Evolutionary conservation across 176 grass and related monocot genomes (phyloP), one percentile per base, ranked within the genome.

Genomic region (Lolium rigidum): DNA sequence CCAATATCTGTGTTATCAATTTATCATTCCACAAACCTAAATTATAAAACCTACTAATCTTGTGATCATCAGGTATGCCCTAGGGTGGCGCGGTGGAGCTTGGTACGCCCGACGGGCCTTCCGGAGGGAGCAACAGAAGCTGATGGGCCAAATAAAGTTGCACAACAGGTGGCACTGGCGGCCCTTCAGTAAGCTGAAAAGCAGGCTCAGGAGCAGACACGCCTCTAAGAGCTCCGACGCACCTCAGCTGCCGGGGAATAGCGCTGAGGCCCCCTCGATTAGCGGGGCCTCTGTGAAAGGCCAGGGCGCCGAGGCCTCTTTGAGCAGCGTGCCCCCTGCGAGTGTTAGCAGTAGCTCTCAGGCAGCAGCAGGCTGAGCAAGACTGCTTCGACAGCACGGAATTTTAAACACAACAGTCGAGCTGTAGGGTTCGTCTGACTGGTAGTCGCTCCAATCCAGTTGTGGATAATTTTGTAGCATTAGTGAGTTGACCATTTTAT

Each of bases 41-140:
- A 46, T 0, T 20, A 21, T 46, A n/a, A 46, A n/a, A 6, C 2
- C 69, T 43, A 38, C 20, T 49, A 51, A 35, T 9, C 17, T 87
- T 80, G 39, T 14, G 16, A 35, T 24, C 67, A 22, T 2, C 91
- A 98, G 93, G 68, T 98, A 92, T n/a, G 76, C 76, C 37, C 60
- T 98, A 17, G 95, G 95, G n/a, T 92, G 95, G 95, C 91, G 95
- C 10, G 81, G 95, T n/a, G 93, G 95, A 59, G 80, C 81, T 60
- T 94, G 93, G 96, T 94, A 98, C 2, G 21, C 88, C 26, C 86
- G 86, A 20, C 84, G 95, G 76, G 62, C 62, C 37, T 84, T 93
- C 69, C 88, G 85, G 22, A 90, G 88, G 77, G 96, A 98, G 84
- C 91, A 98, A 65, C 89, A 91, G 54, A 94, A 93, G 90, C 60